phyloP scores from a whole-genome alignment of 345 rosid species.

The Cardiospermum halicacabum region DNA sequence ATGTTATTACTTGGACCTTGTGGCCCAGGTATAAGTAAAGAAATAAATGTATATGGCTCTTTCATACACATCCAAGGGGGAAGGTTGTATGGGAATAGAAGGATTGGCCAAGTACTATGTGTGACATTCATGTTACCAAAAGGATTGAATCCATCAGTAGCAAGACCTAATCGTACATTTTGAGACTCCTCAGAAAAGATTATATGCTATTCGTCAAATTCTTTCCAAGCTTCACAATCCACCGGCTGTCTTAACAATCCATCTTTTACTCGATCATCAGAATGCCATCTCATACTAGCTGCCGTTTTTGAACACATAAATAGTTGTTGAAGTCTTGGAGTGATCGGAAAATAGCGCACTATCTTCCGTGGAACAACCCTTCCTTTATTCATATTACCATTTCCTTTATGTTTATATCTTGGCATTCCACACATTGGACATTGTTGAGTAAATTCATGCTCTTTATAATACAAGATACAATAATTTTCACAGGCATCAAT shows the following conservation, averaged over 20 bases:
- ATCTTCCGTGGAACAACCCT: slow-evolving; percentile 5
- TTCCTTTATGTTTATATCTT: background rate
- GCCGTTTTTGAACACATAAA: slow-evolving; percentile 11
- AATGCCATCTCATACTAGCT: slow-evolving; percentile 11
- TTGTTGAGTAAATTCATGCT: background rate
- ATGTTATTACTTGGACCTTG: background rate
- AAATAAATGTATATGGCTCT: background rate
- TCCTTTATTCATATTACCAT: background rate
- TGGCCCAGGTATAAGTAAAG: slow-evolving; percentile 4
- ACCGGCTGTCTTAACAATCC: background rate
- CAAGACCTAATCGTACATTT: background rate
- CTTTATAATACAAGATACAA: slow-evolving; percentile 10
- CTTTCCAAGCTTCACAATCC: background rate
- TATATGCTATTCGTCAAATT: background rate
- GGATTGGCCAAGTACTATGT: background rate
- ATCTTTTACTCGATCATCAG: background rate
- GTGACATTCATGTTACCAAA: background rate
- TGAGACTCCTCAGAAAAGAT: background rate
- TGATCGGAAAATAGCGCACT: slow-evolving; percentile 4
- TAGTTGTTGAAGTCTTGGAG: slow-evolving; percentile 4
- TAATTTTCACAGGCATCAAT: slow-evolving; percentile 13
- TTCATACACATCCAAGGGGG: slow-evolving; percentile 5
- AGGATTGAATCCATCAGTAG: background rate
- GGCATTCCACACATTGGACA: background rate
- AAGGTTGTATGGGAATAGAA: background rate